Conservation (phyloP, 2,329 filamentous ascomycete genomes). For the Colletotrichum tofieldiae region DNA sequence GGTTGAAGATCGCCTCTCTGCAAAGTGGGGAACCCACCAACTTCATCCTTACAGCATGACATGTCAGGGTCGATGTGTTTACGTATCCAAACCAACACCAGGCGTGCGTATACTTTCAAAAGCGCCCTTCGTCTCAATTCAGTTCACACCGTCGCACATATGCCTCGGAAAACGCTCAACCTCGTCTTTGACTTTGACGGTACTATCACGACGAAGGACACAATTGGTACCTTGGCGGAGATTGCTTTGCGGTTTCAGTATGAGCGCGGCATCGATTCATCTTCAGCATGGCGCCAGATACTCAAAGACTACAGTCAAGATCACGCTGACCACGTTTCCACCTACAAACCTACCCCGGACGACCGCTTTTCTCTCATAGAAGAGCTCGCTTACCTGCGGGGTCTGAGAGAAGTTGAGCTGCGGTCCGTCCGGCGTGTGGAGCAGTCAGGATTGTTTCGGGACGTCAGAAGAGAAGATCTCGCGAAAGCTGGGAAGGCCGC, state of each 20-base stretch:
- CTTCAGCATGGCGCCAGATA: conserved; percentile 60
- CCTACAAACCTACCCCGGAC: conserved; percentile 52
- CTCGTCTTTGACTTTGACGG: conserved; percentile 73
- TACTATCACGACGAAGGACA: conserved; percentile 71
- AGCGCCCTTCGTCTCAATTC: neutral
- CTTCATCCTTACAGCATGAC: neutral
- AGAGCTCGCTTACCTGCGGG: conserved; percentile 62
- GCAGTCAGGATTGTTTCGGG: conserved; percentile 61
- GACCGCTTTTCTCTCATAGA: conserved; percentile 54
- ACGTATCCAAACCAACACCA: neutral
- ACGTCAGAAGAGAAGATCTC: conserved; percentile 53
- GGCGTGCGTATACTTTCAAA: neutral
- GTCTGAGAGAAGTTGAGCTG: conserved; percentile 61
- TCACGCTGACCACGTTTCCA: conserved; percentile 54
- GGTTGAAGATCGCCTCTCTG: neutral
- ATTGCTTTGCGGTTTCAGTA: conserved; percentile 56
- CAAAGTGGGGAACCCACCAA: conserved; percentile 26
- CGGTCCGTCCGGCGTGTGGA: conserved; percentile 62
- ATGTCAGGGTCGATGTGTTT: neutral
- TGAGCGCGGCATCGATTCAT: conserved; percentile 52
- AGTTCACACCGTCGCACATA: conserved; percentile 33
- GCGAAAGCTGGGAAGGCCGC: conserved; percentile 56
- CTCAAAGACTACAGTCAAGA: conserved; percentile 64
- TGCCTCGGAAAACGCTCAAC: conserved; percentile 50
- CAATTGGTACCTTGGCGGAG: conserved; percentile 63